Evolutionary conservation across 225 moss, liverwort and hornwort species (phyloP), one percentile per base, ranked within the genome.

Genomic region (Antitrichia curtipendula): DNA sequence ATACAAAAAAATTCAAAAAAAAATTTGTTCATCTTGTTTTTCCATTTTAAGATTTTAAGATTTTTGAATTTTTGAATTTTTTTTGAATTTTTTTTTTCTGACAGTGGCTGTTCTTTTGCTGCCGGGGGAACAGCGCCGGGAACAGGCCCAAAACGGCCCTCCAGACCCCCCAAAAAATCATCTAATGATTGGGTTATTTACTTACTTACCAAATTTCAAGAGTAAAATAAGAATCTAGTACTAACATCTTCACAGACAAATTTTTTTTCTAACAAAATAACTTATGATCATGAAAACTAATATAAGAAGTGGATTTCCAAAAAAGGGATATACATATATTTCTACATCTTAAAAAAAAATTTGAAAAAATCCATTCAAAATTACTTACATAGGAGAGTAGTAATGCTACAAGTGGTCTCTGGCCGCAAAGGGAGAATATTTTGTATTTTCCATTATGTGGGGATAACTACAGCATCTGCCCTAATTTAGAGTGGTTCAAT

Each of bases 371-470:
- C 9, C 16, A 43, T 71, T 43, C 0, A 43, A 71, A 43, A 28
- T 69, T 71, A 16, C 43, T 16, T 43, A 28, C 6, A 6, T 71
- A 9, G 16, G 28, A 43, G 2, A 43, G 2, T 28, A 1, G 4
- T 28, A 71, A 6, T 71, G 9, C 43, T 43, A 43, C 1, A 28
- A 27, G 16, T 71, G 8, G 5, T 1, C 27, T 41, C 16, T 0
- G 0, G 0, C 0, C 0, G 0, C 0, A 16, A 8, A 5, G 2
- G 1, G 9, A 43, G 27, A 71, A 43, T 43, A 43, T 43, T 13
- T 43, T 27, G 15, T 16, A 3, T 41, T 43, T 71, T 0, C 5
- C 9, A 16, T 13, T 71, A 24, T 0, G 0, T 16, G 6, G 5
- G 1, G 10, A 9, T 22, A 71, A 27, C 0, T 43, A 0, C 8